phyloP scores from a whole-genome alignment of 257 asterid species.

The Leptodermis oblonga region DNA sequence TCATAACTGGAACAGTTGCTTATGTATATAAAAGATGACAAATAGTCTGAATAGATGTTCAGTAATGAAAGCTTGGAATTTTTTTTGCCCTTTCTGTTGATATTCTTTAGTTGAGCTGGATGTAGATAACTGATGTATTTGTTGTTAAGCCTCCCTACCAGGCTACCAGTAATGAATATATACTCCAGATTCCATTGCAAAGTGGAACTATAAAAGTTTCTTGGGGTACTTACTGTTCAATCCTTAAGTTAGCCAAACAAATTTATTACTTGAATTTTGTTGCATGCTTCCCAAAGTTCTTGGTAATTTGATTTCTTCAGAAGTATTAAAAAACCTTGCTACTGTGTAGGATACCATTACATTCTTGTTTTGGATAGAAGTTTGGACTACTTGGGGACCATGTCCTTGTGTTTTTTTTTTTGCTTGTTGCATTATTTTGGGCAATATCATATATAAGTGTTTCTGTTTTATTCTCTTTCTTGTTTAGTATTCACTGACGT shows the following conservation, averaged over 20 bases:
- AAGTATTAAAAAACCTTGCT: background rate
- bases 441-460: background rate
- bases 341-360: background rate
- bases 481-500: background rate
- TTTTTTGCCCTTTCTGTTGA: background rate
- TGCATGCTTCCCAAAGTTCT: background rate
- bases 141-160: background rate
- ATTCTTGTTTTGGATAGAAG: background rate
- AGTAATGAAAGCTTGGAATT: background rate
- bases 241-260: background rate
- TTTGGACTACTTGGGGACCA: background rate
- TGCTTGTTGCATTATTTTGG: background rate
- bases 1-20: background rate
- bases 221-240: background rate
- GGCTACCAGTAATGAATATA: background rate
- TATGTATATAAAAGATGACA: background rate
- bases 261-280: background rate
- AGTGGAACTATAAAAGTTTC: background rate
- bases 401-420: background rate
- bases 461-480: background rate
- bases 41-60: background rate
- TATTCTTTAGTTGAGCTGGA: background rate
- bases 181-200: background rate
- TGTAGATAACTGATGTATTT: background rate
- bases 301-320: background rate